phyloP scores from a whole-genome alignment of 805 yeast species.

The Saccharomycopsis sp. region DNA sequence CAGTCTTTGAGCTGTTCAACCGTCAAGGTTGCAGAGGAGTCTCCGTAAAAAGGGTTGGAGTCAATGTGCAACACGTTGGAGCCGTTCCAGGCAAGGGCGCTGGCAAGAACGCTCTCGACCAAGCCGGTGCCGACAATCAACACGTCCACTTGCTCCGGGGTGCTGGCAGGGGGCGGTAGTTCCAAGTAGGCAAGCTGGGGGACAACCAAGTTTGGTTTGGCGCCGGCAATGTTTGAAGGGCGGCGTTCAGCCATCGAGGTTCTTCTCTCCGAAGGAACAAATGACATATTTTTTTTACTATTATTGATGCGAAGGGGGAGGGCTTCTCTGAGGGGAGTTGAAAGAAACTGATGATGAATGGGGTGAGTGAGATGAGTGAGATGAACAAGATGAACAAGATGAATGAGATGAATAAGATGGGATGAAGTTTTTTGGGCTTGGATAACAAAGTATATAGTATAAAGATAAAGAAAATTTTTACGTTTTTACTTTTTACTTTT shows the following conservation, averaged over 20 bases:
- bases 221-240: constrained; percentile 32
- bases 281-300: neutral
- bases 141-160: constrained; percentile 76
- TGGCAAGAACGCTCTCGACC: constrained; percentile 80
- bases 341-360: neutral
- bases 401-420: no score
- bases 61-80: constrained; percentile 88
- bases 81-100: constrained; percentile 98
- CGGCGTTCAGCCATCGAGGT: constrained; percentile 63
- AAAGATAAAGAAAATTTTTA: no score
- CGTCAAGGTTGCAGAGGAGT: constrained; percentile 74
- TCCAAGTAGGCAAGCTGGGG: constrained; percentile 75
- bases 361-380: no score
- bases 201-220: constrained; percentile 31
- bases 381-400: no score
- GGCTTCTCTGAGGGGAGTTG: neutral
- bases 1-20: constrained; percentile 79
- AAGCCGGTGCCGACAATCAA: constrained; percentile 90
- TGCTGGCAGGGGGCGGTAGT: constrained; percentile 51
- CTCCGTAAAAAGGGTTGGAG: constrained; percentile 79
- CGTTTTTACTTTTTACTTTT: no score
- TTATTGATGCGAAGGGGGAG: constrained; percentile 2
- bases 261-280: constrained; percentile 33
- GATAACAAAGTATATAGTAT: no score
- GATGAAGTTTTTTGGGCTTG: no score